Base-by-base conservation (phyloP, 192 early-diverging fungal species). In the Coemansia sp. region DNA sequence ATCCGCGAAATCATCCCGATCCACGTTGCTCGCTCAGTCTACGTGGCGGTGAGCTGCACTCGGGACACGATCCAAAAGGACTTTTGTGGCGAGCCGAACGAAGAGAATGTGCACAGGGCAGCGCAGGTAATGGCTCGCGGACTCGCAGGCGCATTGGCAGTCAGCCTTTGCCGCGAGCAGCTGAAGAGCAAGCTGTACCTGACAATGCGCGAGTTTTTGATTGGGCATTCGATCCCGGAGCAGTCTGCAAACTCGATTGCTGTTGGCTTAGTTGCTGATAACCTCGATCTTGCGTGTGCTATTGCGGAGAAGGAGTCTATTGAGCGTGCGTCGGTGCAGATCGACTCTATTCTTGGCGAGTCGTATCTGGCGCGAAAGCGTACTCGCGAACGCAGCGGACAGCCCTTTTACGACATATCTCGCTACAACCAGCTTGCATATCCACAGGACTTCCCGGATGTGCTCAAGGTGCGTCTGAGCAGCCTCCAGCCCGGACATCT, bases 81-180 rank as follows among this genome's bases (percentile, higher is more conserved):
- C 68, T 98, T 98, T 83, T 92, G 91, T 0, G 85, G 91, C 65
- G 97, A 99, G 70, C 86, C 91, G 6, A 92, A 95, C 68, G 97
- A 98, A 68, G 90, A 91, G 45, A 89, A 92, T 64, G 89, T 99
- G 88, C 85, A 93, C 50, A 90, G 93, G 47, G 89, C 97, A 1
- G 95, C 95, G 8, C 94, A 96, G 67, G 72, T 91, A 27, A 99
- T 99, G 96, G 94, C 91, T 10, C 94, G 97, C 63, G 93, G 88
- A 23, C 71, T 99, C 10, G 94, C 95, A 6, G 91, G 90, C 6
- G 83, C 82, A 55, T 81, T 97, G 27, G 94, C 94, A 2, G 86
- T 95, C 40, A 94, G 95, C 19, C 92, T 93, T 15, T 96, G 93
- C 64, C 89, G 94, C 38, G 96, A 99, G 62, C 93, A 94, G 40